These are phyloP conservation scores for Prunus armeniaca DNA, from an alignment of 306 rosid species.

Conservation along the genomic window DNA sequence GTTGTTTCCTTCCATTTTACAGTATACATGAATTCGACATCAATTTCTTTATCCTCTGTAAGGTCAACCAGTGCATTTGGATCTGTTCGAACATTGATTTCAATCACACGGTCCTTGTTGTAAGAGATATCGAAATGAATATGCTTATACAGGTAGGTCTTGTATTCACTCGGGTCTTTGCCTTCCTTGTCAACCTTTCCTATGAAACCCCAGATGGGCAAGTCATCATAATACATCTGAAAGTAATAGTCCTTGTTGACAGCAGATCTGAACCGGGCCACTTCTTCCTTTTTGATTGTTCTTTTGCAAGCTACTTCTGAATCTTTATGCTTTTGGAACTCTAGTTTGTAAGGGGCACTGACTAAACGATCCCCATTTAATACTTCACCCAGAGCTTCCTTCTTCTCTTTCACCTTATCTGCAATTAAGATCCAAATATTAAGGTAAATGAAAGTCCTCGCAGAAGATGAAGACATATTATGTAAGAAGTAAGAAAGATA, in stretches of 20 bases:
- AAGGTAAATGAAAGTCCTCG: not conserved
- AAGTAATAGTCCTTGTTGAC: slow-evolving; percentile 76
- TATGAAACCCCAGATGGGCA: slow-evolving; percentile 90
- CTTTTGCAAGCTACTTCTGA: slow-evolving; percentile 46
- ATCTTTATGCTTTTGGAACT: slow-evolving; percentile 59
- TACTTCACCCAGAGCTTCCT: slow-evolving; percentile 89
- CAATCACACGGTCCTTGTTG: slow-evolving; percentile 80
- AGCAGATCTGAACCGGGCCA: slow-evolving; percentile 58
- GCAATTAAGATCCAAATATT: slow-evolving; percentile 24
- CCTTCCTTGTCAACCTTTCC: slow-evolving; percentile 73
- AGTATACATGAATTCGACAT: slow-evolving; percentile 61
- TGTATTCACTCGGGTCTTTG: slow-evolving; percentile 71
- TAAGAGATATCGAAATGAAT: slow-evolving; percentile 67
- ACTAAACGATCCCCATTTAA: slow-evolving; percentile 88
- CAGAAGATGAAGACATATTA: not conserved
- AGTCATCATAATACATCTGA: slow-evolving; percentile 86
- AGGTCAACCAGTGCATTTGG: slow-evolving; percentile 60
- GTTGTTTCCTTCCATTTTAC: slow-evolving; percentile 80
- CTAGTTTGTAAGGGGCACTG: slow-evolving; percentile 74
- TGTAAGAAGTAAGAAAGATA: too few species aligned
- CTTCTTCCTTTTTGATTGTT: slow-evolving; percentile 52
- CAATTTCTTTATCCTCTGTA: slow-evolving; percentile 62
- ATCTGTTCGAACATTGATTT: slow-evolving; percentile 59
- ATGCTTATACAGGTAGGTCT: slow-evolving; percentile 67
- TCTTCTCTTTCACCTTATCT: slow-evolving; percentile 67